A percentile compares a stretch with the other conserved stretches of the same genome.
phyloP scores from a whole-genome alignment of 2,329 filamentous ascomycete genomes.

The Lasiodiplodia citricola region DNA sequence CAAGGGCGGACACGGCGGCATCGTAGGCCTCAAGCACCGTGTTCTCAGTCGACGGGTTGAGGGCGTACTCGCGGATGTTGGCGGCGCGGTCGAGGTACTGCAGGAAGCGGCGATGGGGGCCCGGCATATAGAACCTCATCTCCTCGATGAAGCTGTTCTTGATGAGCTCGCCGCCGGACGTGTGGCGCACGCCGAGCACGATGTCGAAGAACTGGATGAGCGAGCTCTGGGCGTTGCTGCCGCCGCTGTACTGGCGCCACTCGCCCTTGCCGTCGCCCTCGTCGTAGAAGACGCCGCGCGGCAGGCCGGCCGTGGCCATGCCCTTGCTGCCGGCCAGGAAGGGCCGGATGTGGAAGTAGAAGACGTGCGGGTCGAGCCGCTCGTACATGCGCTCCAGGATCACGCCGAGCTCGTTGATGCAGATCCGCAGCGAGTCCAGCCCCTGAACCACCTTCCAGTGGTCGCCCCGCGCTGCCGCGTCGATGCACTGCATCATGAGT shows the following conservation, averaged over 20 bases:
- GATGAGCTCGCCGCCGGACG: slow-evolving; percentile 43
- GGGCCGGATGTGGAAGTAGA: slow-evolving; percentile 59
- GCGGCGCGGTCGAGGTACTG: slow-evolving; percentile 51
- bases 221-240: slow-evolving; percentile 62
- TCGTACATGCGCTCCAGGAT: slow-evolving; percentile 59
- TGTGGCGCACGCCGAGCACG: slow-evolving; percentile 57
- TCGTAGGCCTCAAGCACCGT: slow-evolving; percentile 53
- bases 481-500: slow-evolving; percentile 54
- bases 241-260: slow-evolving; percentile 59
- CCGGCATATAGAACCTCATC: slow-evolving; percentile 62
- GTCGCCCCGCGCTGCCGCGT: slow-evolving; percentile 41
- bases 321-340: slow-evolving; percentile 60
- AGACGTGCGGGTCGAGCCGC: slow-evolving; percentile 53
- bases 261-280: slow-evolving; percentile 53
- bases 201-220: slow-evolving; percentile 61
- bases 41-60: slow-evolving; percentile 39
- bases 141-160: slow-evolving; percentile 38
- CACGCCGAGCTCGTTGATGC: slow-evolving; percentile 46
- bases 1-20: slow-evolving; percentile 51
- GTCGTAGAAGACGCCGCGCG: slow-evolving; percentile 59
- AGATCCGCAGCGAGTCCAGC: slow-evolving; percentile 41
- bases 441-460: slow-evolving; percentile 30
- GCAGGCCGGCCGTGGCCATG: slow-evolving; percentile 57
- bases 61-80: slow-evolving; percentile 54
- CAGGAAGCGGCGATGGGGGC: slow-evolving; percentile 57